Evolutionary conservation across 139 green algal species (phyloP), one percentile per base, ranked within the genome.

Genomic region (Micractinium sp.): DNA sequence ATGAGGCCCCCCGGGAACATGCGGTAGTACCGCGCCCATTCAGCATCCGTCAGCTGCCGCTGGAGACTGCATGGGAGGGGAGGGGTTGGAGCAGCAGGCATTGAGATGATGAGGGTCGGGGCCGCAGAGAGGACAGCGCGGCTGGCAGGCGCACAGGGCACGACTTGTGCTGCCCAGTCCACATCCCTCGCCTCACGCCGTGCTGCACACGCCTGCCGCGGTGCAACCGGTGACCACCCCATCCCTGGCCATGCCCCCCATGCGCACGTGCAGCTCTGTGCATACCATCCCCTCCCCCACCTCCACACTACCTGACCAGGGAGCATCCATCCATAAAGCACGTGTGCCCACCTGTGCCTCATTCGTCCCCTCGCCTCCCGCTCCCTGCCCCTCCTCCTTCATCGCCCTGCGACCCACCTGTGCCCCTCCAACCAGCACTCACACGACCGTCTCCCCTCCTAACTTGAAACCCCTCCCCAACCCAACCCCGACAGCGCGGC

Each of bases 1-100:
- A 66, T n/a, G 36, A 87, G 29, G 63, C 83, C 83, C 29, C 35
- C 83, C 12, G 83, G 83, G 38, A 80, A 87, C 7, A 66, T 29
- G 35, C 27, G 60, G 22, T 14, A n/a, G n/a, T 16, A 39, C 29
- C 33, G 14, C 20, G 22, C 23, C 82, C 82, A 87, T 23, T 87
- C 61, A 1, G 18, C 35, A 35, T 39, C 66, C 15, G n/a, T 39
- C 83, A 87, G 83, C 83, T 15, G 36, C 38, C 66, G 36, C 27
- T 41, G 29, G 13, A n/a, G 66, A 39, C 83, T 87, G 83, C 83
- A 60, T 12, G 36, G 36, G 33, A 1, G 36, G 74, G 33, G 16
- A 53, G 33, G 15, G 14, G 74, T 29, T 33, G 69, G 14, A 80
- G 73, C 13, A 39, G 31, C 67, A 2, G 33, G 25, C 31, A 23